A percentile compares a stretch with the other conserved stretches of the same genome.
Evolutionary conservation across 2,329 filamentous ascomycete species (phyloP).

Genomic region (Penicillium psychrosexuale): DNA sequence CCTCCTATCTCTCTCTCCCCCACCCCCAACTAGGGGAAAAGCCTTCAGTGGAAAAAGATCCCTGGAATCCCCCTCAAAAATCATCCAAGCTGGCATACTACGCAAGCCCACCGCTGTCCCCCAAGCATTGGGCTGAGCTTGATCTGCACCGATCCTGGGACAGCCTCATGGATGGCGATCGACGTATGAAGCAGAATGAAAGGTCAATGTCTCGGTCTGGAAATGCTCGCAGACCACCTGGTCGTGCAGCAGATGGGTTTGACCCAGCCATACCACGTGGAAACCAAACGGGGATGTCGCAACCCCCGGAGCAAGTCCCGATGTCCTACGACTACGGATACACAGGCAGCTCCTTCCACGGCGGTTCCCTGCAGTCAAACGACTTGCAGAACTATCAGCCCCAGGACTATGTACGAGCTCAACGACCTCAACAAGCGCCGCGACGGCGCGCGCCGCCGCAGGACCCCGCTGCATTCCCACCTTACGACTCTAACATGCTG

Average conservation of each 20-base stretch:
- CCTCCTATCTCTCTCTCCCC: background rate
- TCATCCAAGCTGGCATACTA: constrained; percentile 63
- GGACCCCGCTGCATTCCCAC: background rate
- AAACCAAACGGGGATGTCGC: constrained; percentile 35
- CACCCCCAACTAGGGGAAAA: background rate
- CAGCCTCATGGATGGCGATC: constrained; percentile 72
- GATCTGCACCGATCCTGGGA: constrained; percentile 57
- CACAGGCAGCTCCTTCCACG: constrained; percentile 51
- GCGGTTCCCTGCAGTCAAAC: constrained; percentile 46
- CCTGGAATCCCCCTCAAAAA: background rate
- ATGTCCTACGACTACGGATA: constrained; percentile 52
- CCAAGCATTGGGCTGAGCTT: constrained; percentile 59
- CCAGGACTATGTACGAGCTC: constrained; percentile 54
- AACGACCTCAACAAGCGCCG: constrained; percentile 38
- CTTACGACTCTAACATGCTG: constrained; percentile 66
- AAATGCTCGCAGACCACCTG: constrained; percentile 51
- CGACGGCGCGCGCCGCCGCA: constrained; percentile 51
- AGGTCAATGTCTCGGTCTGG: constrained; percentile 53
- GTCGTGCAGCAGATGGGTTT: constrained; percentile 46
- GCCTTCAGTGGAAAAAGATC: background rate
- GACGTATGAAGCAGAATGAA: constrained; percentile 70
- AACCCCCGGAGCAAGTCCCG: constrained; percentile 35
- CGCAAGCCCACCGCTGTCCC: constrained; percentile 61
- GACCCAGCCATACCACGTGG: constrained; percentile 37
- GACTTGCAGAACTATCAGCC: constrained; percentile 62